Percentiles rank a stretch among this genome's conserved stretches.
phyloP scores from a whole-genome alignment of 192 early-diverging fungal species.

The Entophlyctis luteolus region DNA sequence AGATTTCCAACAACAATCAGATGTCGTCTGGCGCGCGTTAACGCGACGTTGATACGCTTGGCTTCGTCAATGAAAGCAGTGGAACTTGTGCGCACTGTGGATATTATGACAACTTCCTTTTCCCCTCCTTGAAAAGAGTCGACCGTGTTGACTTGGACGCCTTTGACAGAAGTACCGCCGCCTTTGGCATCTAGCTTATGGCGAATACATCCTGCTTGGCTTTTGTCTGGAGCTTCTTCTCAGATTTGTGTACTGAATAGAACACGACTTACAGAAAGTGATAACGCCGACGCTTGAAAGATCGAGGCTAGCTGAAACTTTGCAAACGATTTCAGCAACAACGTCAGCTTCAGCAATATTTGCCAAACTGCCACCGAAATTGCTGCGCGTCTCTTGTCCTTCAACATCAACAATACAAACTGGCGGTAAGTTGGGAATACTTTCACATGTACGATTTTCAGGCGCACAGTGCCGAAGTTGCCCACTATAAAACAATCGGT shows the following conservation, averaged over 20 bases:
- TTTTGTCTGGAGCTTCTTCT: constrained; percentile 13
- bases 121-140: constrained; percentile 79
- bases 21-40: constrained; percentile 69
- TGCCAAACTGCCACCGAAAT: constrained; percentile 47
- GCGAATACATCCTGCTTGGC: constrained; percentile 4
- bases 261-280: constrained; percentile 55
- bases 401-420: constrained; percentile 58
- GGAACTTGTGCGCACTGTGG: constrained; percentile 55
- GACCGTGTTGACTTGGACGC: constrained; percentile 58
- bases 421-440: constrained; percentile 50
- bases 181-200: neutral
- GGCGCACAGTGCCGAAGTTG: constrained; percentile 46
- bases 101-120: constrained; percentile 69
- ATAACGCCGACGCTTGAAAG: constrained; percentile 63
- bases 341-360: constrained; percentile 54
- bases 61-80: constrained; percentile 64
- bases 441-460: constrained; percentile 29
- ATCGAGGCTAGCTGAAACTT: constrained; percentile 19
- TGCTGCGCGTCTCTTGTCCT: constrained; percentile 37
- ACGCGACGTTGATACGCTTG: constrained; percentile 68
- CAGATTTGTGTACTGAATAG: constrained; percentile 16
- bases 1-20: constrained; percentile 57
- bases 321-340: constrained; percentile 36
- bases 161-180: too few relatives aligned
- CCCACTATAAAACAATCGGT: constrained; percentile 59